Percentiles rank a stretch among this genome's conserved stretches.
Conservation (phyloP, 768 basidiomycete genomes). For the Leucocoprinus birnbaumii region DNA sequence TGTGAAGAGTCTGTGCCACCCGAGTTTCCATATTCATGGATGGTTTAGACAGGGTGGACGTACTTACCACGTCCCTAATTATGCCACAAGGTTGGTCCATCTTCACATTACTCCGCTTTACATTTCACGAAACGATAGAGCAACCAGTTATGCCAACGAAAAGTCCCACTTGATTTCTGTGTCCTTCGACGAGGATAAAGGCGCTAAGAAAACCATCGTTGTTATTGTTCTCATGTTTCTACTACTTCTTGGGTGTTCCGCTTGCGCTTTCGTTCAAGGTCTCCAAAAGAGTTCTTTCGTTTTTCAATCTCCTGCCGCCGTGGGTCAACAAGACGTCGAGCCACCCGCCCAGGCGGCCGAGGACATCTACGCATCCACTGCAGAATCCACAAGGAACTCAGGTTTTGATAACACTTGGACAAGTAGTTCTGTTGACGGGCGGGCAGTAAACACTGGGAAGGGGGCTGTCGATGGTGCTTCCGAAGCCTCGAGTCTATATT, state of each 20-base stretch:
- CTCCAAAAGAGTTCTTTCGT: not conserved
- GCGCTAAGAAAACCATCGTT: conserved; percentile 22
- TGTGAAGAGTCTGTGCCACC: conserved; percentile 14
- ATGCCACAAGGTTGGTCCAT: conserved; percentile 32
- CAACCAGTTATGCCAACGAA: conserved; percentile 34
- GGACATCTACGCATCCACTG: not conserved
- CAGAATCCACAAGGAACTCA: not conserved
- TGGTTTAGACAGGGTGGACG: conserved; percentile 28
- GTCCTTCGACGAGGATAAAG: conserved; percentile 31
- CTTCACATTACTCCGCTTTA: conserved; percentile 1
- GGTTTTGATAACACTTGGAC: not conserved
- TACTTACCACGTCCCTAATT: conserved; percentile 38
- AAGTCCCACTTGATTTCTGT: conserved; percentile 33
- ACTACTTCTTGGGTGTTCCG: conserved; percentile 21
- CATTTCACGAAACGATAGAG: conserved; percentile 10
- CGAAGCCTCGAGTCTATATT: conserved; percentile 15
- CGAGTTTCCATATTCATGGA: conserved; percentile 3
- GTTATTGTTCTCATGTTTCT: conserved; percentile 23
- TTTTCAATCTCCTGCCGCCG: conserved; percentile 2
- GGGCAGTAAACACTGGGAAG: not conserved
- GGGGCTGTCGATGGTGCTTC: not conserved
- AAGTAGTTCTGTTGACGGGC: not conserved
- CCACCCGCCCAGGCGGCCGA: not conserved
- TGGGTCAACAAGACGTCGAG: conserved; percentile 10
- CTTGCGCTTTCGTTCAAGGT: not conserved